These are phyloP conservation scores for Neonectria coccinea DNA, from an alignment of 2,329 filamentous ascomycete genomes.

Conservation along the genomic window DNA sequence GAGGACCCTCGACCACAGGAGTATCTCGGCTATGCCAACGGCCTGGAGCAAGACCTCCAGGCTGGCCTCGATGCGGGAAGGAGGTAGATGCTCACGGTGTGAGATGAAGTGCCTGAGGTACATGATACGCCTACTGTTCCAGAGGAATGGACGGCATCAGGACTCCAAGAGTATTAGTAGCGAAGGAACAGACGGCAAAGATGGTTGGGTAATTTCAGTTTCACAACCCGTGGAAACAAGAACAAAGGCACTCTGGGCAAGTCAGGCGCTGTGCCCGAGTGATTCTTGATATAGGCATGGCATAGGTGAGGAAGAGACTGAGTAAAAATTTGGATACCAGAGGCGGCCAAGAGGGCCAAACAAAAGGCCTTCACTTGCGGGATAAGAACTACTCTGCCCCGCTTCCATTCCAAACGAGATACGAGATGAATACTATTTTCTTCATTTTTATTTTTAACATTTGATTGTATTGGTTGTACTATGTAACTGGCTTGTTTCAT, in stretches of 20 bases:
- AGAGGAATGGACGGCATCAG: slow-evolving; percentile 20
- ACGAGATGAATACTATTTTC: slow-evolving; percentile 42
- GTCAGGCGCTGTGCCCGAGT: slow-evolving; percentile 13
- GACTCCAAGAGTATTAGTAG: not conserved
- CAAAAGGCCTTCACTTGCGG: slow-evolving; percentile 20
- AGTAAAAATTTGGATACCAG: slow-evolving; percentile 26
- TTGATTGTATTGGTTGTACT: slow-evolving; percentile 4
- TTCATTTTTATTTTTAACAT: slow-evolving; percentile 31
- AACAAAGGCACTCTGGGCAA: slow-evolving; percentile 3
- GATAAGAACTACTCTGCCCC: slow-evolving; percentile 30
- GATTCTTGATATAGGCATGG: not conserved
- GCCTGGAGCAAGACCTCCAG: slow-evolving; percentile 70
- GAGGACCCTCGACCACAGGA: slow-evolving; percentile 72
- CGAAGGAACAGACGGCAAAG: slow-evolving; percentile 11
- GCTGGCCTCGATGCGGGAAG: slow-evolving; percentile 55
- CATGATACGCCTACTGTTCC: slow-evolving; percentile 12
- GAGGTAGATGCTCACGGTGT: slow-evolving; percentile 31
- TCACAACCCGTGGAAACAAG: slow-evolving; percentile 10
- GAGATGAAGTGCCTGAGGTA: slow-evolving; percentile 2
- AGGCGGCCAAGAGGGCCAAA: slow-evolving; percentile 17
- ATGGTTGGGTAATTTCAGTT: slow-evolving; percentile 22
- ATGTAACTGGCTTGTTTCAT: slow-evolving; percentile 20
- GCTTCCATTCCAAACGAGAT: slow-evolving; percentile 36
- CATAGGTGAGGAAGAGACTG: slow-evolving; percentile 14
- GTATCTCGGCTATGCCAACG: slow-evolving; percentile 61